Evolutionary conservation across 345 rosid genomes (phyloP), one percentile per base, ranked within the genome.

Genomic region (Eucalyptus sp.): DNA sequence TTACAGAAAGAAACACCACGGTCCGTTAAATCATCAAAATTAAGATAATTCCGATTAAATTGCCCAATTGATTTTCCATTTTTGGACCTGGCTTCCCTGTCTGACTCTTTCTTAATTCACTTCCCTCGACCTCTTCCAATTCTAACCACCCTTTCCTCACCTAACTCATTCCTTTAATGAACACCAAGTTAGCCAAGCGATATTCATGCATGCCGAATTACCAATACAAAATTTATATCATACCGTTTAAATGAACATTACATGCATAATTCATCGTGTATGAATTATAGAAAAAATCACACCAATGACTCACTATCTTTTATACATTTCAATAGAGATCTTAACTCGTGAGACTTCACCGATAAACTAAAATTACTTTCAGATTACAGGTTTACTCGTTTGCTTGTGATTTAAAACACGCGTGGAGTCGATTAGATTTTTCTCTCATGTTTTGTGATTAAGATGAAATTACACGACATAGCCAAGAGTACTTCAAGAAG

Each of bases 361-460:
- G 5, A 76, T 41, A 6, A 7, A 20, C 8, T 76, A 11, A 76
- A 76, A 24, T 41, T 41, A 41, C 4, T 20, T 20, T 12, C 2
- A 12, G 3, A 71, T 37, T 37, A 10, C 2, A 5, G 4, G 46
- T 37, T 20, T 5, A 71, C 14, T 17, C 25, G 1, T 71, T 1
- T 71, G 4, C 2, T 22, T 11, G 27, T 76, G 81, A 7, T 3
- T 37, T 18, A 18, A 20, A 10, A 3, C 8, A 71, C 4, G 1
- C 0, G 8, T 10, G 48, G 15, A 76, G 3, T 41, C 5, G 0
- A 22, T 20, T 20, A 41, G 29, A 18, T 44, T 20, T 41, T 7
- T 41, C 1, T 41, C 13, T 11, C 13, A 4, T 7, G 7, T 33
- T 31, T 5, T 17, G 12, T 68, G 44, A 9, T 33, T 68, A 68